These are phyloP conservation scores for Fusarium kyushuense DNA, from an alignment of 2,329 filamentous ascomycete genomes.

Conservation along the genomic window DNA sequence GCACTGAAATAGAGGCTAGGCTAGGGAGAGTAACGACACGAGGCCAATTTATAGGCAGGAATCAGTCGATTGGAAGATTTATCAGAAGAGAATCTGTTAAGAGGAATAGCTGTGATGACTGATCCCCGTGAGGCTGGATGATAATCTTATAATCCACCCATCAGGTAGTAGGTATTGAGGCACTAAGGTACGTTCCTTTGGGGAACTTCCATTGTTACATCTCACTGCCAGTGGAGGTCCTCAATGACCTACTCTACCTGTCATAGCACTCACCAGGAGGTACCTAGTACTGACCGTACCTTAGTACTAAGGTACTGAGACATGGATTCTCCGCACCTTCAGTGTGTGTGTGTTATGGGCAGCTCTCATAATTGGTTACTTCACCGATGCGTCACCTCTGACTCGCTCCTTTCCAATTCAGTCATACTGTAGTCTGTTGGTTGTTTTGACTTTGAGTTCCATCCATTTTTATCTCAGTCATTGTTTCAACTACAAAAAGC, in stretches of 20 bases:
- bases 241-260: background rate
- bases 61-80: background rate
- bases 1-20: background rate
- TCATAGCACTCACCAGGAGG: no score
- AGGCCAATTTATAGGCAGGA: background rate
- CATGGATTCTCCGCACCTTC: background rate
- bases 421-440: conserved; percentile 8
- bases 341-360: background rate
- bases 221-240: conserved; percentile 7
- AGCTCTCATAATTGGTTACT: conserved; percentile 41
- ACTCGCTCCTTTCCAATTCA: conserved; percentile 35
- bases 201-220: background rate
- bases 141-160: background rate
- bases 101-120: background rate
- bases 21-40: background rate
- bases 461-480: conserved; percentile 5
- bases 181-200: background rate
- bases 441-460: conserved; percentile 17
- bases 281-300: no score
- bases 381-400: conserved; percentile 48
- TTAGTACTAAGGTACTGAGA: background rate
- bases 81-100: background rate
- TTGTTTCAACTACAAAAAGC: background rate
- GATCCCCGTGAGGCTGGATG: background rate
- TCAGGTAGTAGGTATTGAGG: no score